Evolutionary conservation across 805 yeast genomes (phyloP).

Genomic region (Zygotorulaspora chibaensis): DNA sequence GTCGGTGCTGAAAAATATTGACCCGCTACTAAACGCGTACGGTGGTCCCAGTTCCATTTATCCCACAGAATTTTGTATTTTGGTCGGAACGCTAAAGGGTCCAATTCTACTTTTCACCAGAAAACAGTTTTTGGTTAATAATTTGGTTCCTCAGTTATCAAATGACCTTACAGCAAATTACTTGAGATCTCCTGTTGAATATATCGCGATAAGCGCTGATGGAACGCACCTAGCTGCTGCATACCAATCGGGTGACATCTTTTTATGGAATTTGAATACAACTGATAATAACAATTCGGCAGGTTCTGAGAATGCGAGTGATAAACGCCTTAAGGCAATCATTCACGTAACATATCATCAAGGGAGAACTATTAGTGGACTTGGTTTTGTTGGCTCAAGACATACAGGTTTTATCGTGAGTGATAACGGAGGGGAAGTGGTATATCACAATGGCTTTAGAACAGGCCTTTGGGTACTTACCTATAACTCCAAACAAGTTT

Average conservation of each 20-base stretch:
- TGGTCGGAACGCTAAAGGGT: slow-evolving; percentile 71
- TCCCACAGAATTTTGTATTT: slow-evolving; percentile 43
- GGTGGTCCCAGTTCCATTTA: slow-evolving; percentile 51
- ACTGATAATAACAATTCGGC: slow-evolving; percentile 19
- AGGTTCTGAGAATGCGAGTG: slow-evolving; percentile 21
- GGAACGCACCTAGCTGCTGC: slow-evolving; percentile 69
- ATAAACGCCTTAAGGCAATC: slow-evolving; percentile 23
- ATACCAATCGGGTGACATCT: slow-evolving; percentile 56
- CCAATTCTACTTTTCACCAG: slow-evolving; percentile 62
- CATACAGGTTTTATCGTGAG: slow-evolving; percentile 54
- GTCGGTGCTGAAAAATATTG: slow-evolving; percentile 23
- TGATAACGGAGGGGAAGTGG: slow-evolving; percentile 53
- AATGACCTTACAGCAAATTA: slow-evolving; percentile 4
- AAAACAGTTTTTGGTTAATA: slow-evolving; percentile 51
- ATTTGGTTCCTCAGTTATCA: slow-evolving; percentile 25
- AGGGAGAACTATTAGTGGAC: slow-evolving; percentile 37
- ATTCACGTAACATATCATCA: slow-evolving; percentile 34
- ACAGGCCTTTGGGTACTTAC: slow-evolving; percentile 33
- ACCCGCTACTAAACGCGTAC: slow-evolving; percentile 31
- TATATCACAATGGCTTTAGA: slow-evolving; percentile 60
- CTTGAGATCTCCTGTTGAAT: slow-evolving; percentile 46
- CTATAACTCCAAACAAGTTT: slow-evolving; percentile 20
- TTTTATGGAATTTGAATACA: slow-evolving; percentile 59
- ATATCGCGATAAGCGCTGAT: slow-evolving; percentile 61
- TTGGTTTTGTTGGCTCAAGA: slow-evolving; percentile 47